Percentiles rank a stretch among this genome's conserved stretches.
These are phyloP conservation scores for Neurospora pannonica DNA, from an alignment of 495 filamentous ascomycete species.

Conservation along the genomic window DNA sequence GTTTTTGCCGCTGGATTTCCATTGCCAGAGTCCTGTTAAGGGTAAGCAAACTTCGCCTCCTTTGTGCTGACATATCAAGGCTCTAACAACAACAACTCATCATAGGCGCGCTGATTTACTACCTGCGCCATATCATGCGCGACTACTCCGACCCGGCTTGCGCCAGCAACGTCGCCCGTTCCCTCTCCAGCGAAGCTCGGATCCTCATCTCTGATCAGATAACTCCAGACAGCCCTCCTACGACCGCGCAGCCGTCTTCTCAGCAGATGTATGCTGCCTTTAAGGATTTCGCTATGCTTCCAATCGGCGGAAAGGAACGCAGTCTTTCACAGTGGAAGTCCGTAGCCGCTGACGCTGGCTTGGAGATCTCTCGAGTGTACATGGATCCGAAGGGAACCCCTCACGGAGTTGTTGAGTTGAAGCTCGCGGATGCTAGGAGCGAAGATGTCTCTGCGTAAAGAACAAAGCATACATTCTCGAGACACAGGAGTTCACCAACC, in stretches of 20 bases:
- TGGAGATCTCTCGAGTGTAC: constrained; percentile 24
- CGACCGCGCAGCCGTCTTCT: background rate
- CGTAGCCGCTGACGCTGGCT: constrained; percentile 18
- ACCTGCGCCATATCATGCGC: constrained; percentile 26
- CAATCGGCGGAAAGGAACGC: constrained; percentile 31
- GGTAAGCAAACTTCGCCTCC: constrained; percentile 5
- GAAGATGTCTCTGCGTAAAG: background rate
- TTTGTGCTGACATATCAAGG: background rate
- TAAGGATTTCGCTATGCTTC: constrained; percentile 29
- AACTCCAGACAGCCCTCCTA: constrained; percentile 6
- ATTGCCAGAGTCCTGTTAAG: constrained; percentile 18
- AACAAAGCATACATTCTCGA: background rate
- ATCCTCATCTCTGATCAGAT: constrained; percentile 31
- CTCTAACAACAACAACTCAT: background rate
- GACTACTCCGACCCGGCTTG: constrained; percentile 28
- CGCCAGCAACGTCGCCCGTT: constrained; percentile 12
- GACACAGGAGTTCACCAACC: too few species aligned
- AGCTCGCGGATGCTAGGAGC: background rate
- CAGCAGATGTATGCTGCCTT: constrained; percentile 18
- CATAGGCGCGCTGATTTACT: constrained; percentile 24
- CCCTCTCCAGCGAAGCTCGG: constrained; percentile 16
- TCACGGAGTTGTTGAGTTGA: constrained; percentile 20
- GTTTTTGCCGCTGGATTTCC: constrained; percentile 21
- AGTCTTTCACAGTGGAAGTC: constrained; percentile 20
- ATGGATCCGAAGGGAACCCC: constrained; percentile 10